Evolutionary conservation across 2,329 filamentous ascomycete species (phyloP), one percentile per base, ranked within the genome.

Genomic region (Ophiostoma ips): DNA sequence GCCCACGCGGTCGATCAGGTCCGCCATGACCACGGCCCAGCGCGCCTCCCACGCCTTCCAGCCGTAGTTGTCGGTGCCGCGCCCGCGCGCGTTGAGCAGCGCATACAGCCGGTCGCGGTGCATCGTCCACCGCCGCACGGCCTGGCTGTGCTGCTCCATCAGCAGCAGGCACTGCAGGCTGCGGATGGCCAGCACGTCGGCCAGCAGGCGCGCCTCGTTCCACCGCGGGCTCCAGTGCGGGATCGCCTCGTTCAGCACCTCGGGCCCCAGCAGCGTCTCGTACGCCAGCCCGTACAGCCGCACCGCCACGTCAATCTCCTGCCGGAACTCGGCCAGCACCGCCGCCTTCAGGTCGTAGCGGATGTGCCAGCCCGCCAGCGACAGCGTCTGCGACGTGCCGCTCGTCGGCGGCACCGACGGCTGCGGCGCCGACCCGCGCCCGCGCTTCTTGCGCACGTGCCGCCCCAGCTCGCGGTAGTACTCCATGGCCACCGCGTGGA

Each of bases 401-500:
- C 76, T 81, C 0, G 86, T 90, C 1, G 87, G 87, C 5, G 88
- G 86, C 31, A 87, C 75, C 7, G 87, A 90, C 3, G 89, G 87
- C 45, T 84, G 81, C 11, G 88, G 88, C 13, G 84, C 80, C 16
- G 79, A 73, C 8, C 86, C 84, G 52, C 88, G 77, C 44, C 84
- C 83, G 57, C 86, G 83, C 70, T 96, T 96, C 62, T 92, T 84
- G 57, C 89, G 79, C 10, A 84, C 76, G 69, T 95, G 90, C 53
- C 94, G 89, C n/a, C 87, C 88, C 12, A 96, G 73, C 58, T 98
- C 90, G 43, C 89, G 76, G 63, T 96, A 96, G 65, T 95, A 95
- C 59, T 98, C 92, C 43, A 90, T 70, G 18, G 86, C 80, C 18
- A 81, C 71, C 1, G 81, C 78, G 53, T 90, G 87, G 41, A 95